These are phyloP conservation scores for Fusarium sp. DNA, from an alignment of 2,329 filamentous ascomycete genomes.

Conservation along the genomic window DNA sequence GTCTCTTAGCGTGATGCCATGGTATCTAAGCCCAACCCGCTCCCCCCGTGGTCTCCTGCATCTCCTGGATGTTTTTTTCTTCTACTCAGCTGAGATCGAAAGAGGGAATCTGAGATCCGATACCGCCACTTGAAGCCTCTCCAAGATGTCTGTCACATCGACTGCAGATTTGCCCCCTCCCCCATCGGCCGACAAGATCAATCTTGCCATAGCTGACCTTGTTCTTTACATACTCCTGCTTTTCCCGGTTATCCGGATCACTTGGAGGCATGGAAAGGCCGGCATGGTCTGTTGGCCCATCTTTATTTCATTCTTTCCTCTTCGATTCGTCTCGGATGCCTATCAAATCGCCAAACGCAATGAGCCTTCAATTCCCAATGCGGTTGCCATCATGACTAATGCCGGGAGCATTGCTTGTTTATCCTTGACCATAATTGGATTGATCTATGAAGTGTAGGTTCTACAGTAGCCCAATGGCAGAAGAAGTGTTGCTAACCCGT, in stretches of 20 bases:
- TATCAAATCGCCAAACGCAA: conserved; percentile 39
- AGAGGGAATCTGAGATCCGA: not conserved
- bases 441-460: conserved; percentile 44
- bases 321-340: conserved; percentile 40
- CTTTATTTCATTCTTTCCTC: conserved; percentile 38
- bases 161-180: not conserved
- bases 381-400: conserved; percentile 43
- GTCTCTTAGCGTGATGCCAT: not conserved
- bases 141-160: not conserved
- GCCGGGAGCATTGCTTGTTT: conserved; percentile 44
- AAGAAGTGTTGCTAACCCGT: not conserved
- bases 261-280: conserved; percentile 45
- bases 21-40: not conserved
- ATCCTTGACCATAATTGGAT: conserved; percentile 40
- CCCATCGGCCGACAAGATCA: conserved; percentile 7
- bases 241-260: conserved; percentile 31
- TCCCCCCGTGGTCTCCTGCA: not conserved
- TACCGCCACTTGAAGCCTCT: not conserved
- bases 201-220: conserved; percentile 36
- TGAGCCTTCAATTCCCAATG: conserved; percentile 34
- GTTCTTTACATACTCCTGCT: conserved; percentile 37
- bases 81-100: not conserved
- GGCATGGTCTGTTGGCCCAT: conserved; percentile 48
- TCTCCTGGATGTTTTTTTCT: not conserved
- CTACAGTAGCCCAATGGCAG: too few species aligned